Evolutionary conservation across 768 basidiomycete species (phyloP).

Genomic region (Hygrophoropsis aurantiaca): DNA sequence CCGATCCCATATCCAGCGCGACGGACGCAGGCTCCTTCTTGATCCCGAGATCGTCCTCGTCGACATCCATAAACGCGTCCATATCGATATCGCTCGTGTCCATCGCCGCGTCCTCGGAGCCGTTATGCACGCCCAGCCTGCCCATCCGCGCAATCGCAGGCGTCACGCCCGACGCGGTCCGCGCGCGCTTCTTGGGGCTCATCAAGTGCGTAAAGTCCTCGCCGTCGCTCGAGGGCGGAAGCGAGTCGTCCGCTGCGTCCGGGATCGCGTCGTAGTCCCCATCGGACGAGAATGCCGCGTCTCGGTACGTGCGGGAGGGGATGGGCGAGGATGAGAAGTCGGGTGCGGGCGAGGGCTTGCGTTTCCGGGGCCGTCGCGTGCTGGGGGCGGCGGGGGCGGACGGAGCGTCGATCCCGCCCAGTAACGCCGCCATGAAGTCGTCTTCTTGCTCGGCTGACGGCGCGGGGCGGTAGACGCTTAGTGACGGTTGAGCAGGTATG

Average conservation of each 20-base stretch:
- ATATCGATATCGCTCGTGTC: constrained; percentile 54
- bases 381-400: constrained; percentile 36
- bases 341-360: constrained; percentile 57
- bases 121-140: constrained; percentile 57
- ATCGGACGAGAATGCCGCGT: constrained; percentile 38
- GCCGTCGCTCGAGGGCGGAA: constrained; percentile 42
- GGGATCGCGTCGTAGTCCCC: constrained; percentile 21
- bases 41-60: constrained; percentile 51
- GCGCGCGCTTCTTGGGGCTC: constrained; percentile 70
- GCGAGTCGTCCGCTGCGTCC: constrained; percentile 24
- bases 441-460: constrained; percentile 79
- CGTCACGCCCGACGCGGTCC: constrained; percentile 43
- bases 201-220: constrained; percentile 50
- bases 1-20: constrained; percentile 14
- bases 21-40: constrained; percentile 16
- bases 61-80: constrained; percentile 56
- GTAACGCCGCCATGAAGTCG: constrained; percentile 84
- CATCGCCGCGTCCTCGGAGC: constrained; percentile 43
- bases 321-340: constrained; percentile 40
- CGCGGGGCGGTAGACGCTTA: constrained; percentile 78
- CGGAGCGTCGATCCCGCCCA: constrained; percentile 67
- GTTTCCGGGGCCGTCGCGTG: constrained; percentile 52
- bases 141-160: constrained; percentile 62
- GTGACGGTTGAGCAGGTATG: constrained; percentile 53
- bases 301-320: constrained; percentile 36